phyloP scores from a whole-genome alignment of 306 rosid genomes.

The Castanospermum australe region DNA sequence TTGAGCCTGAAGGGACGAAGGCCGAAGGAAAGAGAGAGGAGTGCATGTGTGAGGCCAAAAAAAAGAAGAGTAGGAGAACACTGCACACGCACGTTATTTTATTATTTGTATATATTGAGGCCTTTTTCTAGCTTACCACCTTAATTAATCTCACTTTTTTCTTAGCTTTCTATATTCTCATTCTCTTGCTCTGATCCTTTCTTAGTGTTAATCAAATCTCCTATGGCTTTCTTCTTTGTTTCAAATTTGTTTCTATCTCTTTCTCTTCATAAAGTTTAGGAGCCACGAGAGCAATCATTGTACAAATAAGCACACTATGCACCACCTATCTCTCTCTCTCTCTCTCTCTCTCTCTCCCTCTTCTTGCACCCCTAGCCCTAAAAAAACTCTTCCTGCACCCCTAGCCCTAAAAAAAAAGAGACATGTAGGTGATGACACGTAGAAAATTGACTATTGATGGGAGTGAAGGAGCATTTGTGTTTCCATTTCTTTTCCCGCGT shows the following conservation, averaged over 20 bases:
- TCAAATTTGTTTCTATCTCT: conserved; percentile 35
- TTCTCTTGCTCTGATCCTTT: conserved; percentile 40
- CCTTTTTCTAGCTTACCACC: conserved; percentile 31
- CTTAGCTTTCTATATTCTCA: conserved; percentile 28
- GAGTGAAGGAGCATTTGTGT: conserved; percentile 2
- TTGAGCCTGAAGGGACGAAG: conserved; percentile 64
- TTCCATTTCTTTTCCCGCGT: conserved; percentile 9
- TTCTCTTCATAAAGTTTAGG: conserved; percentile 54
- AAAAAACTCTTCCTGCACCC: background rate
- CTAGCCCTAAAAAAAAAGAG: no score
- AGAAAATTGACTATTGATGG: conserved; percentile 30
- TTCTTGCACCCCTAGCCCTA: background rate
- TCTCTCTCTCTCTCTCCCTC: background rate
- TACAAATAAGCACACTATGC: conserved; percentile 61
- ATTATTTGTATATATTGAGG: background rate
- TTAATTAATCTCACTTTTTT: conserved; percentile 44
- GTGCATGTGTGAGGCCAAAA: conserved; percentile 30
- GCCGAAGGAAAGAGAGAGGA: conserved; percentile 21
- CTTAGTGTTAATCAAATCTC: conserved; percentile 43
- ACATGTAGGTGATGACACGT: conserved; percentile 6
- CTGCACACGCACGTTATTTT: conserved; percentile 40
- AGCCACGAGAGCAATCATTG: conserved; percentile 92
- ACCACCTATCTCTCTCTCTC: conserved; percentile 43
- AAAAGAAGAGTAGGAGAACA: conserved; percentile 21
- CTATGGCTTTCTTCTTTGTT: conserved; percentile 31